Evolutionary conservation across 148 eudicot species (phyloP).

Genomic region (Spergularia marina): DNA sequence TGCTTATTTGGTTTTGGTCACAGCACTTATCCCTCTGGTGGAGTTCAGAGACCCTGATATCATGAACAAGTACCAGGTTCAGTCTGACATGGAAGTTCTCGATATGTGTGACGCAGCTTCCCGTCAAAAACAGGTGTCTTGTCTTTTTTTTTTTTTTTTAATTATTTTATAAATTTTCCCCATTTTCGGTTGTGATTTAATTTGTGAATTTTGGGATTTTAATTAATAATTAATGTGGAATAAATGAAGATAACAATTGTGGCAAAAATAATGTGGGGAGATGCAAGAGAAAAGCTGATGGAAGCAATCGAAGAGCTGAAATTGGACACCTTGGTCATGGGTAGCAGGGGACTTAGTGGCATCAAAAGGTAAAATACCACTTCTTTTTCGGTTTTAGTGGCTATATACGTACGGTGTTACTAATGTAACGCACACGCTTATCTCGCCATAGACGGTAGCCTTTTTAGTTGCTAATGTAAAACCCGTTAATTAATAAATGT

Average conservation of each 20-base stretch:
- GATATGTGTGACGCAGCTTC: constrained; percentile 74
- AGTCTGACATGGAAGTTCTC: constrained; percentile 62
- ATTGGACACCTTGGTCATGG: constrained; percentile 80
- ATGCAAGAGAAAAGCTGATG: constrained; percentile 75
- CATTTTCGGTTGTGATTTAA: background rate
- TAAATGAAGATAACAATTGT: constrained; percentile 31
- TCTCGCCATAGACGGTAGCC: too few species aligned
- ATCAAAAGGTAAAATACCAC: constrained; percentile 44
- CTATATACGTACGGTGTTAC: too few species aligned
- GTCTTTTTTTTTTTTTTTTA: background rate
- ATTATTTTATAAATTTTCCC: too few species aligned
- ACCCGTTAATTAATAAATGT: too few species aligned
- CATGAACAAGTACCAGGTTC: constrained; percentile 64
- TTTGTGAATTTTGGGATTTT: background rate
- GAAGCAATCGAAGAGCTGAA: constrained; percentile 67
- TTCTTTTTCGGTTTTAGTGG: too few species aligned
- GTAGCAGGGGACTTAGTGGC: constrained; percentile 75
- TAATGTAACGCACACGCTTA: too few species aligned
- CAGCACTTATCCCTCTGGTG: constrained; percentile 74
- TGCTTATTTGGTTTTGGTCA: background rate
- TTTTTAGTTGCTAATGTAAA: too few species aligned
- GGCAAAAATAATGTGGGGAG: constrained; percentile 80
- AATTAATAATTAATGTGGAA: background rate
- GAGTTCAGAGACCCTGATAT: constrained; percentile 76
- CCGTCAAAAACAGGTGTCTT: constrained; percentile 65